These are phyloP conservation scores for Microdochium trichocladiopsis DNA, from an alignment of 2,329 filamentous ascomycete species.

Conservation along the genomic window DNA sequence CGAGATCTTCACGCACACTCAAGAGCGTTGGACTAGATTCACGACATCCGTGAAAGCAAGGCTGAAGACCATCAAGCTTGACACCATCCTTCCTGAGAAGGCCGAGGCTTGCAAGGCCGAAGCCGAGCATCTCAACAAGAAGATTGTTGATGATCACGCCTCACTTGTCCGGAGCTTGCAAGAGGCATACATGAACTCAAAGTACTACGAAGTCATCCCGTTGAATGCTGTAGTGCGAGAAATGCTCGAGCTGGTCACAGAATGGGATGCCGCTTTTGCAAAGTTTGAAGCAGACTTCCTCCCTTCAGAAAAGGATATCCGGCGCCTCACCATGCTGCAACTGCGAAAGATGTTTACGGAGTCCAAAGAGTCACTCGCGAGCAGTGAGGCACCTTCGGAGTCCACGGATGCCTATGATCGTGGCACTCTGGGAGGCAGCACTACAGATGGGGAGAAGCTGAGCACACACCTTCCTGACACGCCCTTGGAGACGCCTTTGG, in stretches of 20 bases:
- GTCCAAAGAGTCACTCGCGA: conserved; percentile 66
- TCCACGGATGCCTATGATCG: neutral
- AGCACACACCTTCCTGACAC: neutral
- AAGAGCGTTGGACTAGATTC: conserved; percentile 78
- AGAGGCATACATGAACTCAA: conserved; percentile 84
- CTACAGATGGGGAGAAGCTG: neutral
- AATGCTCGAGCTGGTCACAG: conserved; percentile 86
- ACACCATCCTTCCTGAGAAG: conserved; percentile 85
- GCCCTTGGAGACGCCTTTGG: neutral
- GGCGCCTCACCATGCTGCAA: conserved; percentile 84
- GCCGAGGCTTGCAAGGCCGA: conserved; percentile 74
- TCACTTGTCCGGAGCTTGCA: conserved; percentile 71
- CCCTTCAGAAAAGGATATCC: conserved; percentile 91
- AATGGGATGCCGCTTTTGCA: conserved; percentile 86
- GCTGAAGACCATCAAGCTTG: conserved; percentile 81
- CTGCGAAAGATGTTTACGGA: conserved; percentile 91
- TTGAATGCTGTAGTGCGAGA: conserved; percentile 82
- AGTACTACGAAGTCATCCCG: conserved; percentile 95
- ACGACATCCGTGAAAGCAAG: conserved; percentile 80
- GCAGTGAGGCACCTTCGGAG: conserved; percentile 50
- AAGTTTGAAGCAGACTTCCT: conserved; percentile 93
- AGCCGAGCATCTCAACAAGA: conserved; percentile 70
- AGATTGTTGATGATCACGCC: conserved; percentile 76
- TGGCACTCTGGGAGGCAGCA: neutral
- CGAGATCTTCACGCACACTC: conserved; percentile 74